Evolutionary conservation across 148 eudicot genomes (phyloP), one percentile per base, ranked within the genome.

Genomic region (Agrostemma githago): DNA sequence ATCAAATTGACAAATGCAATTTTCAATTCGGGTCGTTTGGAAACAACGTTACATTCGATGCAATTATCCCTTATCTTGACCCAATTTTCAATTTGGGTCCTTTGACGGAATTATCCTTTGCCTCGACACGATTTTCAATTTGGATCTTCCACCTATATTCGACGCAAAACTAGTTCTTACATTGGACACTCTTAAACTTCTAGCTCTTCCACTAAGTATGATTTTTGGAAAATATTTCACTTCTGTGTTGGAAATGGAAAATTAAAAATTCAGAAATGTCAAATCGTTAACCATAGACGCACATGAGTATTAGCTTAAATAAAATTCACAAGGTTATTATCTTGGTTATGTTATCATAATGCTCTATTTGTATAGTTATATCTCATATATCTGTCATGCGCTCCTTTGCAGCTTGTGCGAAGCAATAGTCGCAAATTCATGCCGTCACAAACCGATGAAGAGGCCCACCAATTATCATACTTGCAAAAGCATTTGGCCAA

Each of bases 361-460:
- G 15, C 69, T 26, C 37, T 12, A 60, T 60, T 48, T 76, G 57
- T n/a, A 40, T 39, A 10, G 46, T 16, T 34, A 42, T 26, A 17
- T 72, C 26, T 58, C 34, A 44, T 6, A 56, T 38, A 37, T 61
- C 46, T 69, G 37, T 48, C 68, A 16, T 71, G 44, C 70, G 19
- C n/a, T 74, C 43, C 64, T 66, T 69, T 85, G 82, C 91, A 95
- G 99, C 93, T 92, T 78, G 99, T 83, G 42, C 96, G 99, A 72
- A 92, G 97, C 85, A 95, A 95, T 71, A 90, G 92, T 73, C 97
- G 99, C 65, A 86, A 86, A 75, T 88, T 86, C 83, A 89, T 95
- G 90, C 99, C 99, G 56, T 95, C 99, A 53, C 99, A 90, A 84
- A 87, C 94, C 42, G 99, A 95, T 77, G 99, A 95, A 82, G 99